Evolutionary conservation across 2,329 filamentous ascomycete species (phyloP).

Genomic region (Fusarium devonianum): DNA sequence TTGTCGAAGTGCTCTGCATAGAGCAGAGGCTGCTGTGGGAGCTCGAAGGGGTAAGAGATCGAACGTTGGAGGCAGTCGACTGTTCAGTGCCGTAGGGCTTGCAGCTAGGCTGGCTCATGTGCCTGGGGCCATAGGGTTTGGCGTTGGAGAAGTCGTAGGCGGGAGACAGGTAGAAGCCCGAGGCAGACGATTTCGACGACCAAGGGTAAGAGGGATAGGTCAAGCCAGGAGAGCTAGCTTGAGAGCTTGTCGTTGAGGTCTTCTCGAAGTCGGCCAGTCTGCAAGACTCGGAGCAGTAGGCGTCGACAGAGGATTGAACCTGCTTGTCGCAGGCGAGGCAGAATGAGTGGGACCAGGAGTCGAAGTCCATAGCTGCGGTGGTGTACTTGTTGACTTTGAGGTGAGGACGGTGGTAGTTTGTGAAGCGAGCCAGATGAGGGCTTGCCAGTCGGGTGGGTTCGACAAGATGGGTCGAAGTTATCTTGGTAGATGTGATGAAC

Average conservation of each 20-base stretch:
- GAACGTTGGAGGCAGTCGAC: constrained; percentile 38
- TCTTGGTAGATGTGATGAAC: constrained; percentile 20
- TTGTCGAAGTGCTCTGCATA: constrained; percentile 68
- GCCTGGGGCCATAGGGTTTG: constrained; percentile 63
- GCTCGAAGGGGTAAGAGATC: constrained; percentile 72
- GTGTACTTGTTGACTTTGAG: constrained; percentile 22
- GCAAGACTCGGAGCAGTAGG: constrained; percentile 94
- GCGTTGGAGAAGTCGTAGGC: constrained; percentile 77
- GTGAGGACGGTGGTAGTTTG: constrained; percentile 17
- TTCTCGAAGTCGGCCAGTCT: constrained; percentile 86
- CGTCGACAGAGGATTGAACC: constrained; percentile 75
- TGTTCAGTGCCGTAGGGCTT: constrained; percentile 36
- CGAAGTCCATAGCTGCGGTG: constrained; percentile 59
- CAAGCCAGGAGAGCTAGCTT: constrained; percentile 64
- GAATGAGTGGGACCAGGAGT: constrained; percentile 86
- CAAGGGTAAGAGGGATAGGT: constrained; percentile 60
- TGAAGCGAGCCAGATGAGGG: constrained; percentile 9
- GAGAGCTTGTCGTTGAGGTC: constrained; percentile 64
- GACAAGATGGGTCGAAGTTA: constrained; percentile 11
- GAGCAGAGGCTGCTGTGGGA: constrained; percentile 87
- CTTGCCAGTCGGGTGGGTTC: constrained; percentile 21
- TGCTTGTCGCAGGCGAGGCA: constrained; percentile 89
- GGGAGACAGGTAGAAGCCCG: constrained; percentile 73
- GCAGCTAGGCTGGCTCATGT: constrained; percentile 45
- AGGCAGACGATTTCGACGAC: constrained; percentile 46